phyloP scores from a whole-genome alignment of 2,329 filamentous ascomycete species.

The Chrysoporthe puriensis region DNA sequence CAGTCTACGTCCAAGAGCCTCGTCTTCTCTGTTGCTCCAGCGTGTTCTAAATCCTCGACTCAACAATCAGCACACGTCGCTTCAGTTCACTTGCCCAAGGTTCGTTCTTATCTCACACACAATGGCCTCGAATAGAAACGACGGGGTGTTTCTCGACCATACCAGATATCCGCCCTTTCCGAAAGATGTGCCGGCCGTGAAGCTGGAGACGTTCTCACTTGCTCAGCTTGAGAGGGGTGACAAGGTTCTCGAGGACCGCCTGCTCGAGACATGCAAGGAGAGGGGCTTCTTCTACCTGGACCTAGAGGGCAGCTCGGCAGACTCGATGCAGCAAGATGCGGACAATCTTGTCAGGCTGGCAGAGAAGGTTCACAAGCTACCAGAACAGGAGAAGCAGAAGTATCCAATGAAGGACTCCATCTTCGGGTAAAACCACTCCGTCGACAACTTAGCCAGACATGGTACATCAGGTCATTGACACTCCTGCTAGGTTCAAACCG shows the following conservation, averaged over 20 bases:
- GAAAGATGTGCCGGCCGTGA: constrained; percentile 21
- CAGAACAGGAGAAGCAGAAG: constrained; percentile 27
- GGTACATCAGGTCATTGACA: neutral
- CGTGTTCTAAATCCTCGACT: too few species aligned
- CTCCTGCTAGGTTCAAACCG: constrained; percentile 20
- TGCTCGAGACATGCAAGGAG: constrained; percentile 27
- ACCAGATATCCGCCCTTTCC: constrained; percentile 23
- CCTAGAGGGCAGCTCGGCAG: constrained; percentile 21
- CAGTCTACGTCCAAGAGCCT: neutral
- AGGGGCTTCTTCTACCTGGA: constrained; percentile 32
- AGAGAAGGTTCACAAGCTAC: constrained; percentile 26
- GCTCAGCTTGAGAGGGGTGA: constrained; percentile 28
- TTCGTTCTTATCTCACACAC: neutral
- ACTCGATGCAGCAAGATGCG: constrained; percentile 23
- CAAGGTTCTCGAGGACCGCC: constrained; percentile 17
- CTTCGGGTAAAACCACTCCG: constrained; percentile 23
- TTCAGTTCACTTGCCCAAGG: neutral
- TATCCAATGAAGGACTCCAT: constrained; percentile 24
- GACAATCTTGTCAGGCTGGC: constrained; percentile 28
- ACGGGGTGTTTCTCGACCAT: constrained; percentile 12
- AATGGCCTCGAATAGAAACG: constrained; percentile 15
- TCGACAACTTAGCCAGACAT: neutral
- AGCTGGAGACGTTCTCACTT: constrained; percentile 28
- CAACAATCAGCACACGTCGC: neutral
- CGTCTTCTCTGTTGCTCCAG: neutral